Conservation (phyloP, 768 basidiomycete species). For the Amanita subjunquillea region DNA sequence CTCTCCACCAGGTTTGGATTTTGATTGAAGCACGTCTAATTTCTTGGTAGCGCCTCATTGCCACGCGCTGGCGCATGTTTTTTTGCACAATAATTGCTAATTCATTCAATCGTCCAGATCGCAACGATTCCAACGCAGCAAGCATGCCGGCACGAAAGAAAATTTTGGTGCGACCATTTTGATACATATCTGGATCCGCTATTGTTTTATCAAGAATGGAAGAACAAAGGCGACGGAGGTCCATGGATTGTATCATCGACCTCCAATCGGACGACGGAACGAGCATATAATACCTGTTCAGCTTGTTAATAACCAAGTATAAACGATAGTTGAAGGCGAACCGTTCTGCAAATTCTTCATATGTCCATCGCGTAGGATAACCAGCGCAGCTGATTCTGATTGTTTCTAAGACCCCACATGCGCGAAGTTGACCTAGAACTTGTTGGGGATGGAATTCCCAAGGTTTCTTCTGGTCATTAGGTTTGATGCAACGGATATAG, state of each 20-base stretch:
- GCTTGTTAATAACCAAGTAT: conserved; percentile 9
- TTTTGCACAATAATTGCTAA: conserved; percentile 96
- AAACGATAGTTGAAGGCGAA: conserved; percentile 24
- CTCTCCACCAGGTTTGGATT: conserved; percentile 93
- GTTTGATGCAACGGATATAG: conserved; percentile 99
- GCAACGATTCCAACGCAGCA: conserved; percentile 85
- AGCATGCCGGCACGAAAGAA: conserved; percentile 99
- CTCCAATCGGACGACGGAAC: conserved; percentile 82
- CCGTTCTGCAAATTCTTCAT: conserved; percentile 98
- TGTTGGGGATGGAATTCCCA: conserved; percentile 97
- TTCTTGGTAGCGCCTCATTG: conserved; percentile 66
- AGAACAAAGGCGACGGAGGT: conserved; percentile 73
- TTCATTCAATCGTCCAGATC: conserved; percentile 78
- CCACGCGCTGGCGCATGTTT: conserved; percentile 86
- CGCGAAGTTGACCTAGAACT: conserved; percentile 88
- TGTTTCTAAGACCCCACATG: conserved; percentile 98
- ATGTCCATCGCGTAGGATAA: conserved; percentile 96
- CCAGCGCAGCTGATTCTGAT: conserved; percentile 98
- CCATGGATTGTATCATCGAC: conserved; percentile 72
- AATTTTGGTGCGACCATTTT: conserved; percentile 94
- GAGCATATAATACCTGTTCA: conserved; percentile 88
- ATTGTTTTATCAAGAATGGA: conserved; percentile 81
- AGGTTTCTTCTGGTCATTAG: conserved; percentile 91
- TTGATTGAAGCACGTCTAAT: conserved; percentile 67
- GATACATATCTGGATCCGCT: conserved; percentile 92